Percentiles rank a stretch among this genome's conserved stretches.
These are phyloP conservation scores for Bipolaris sorokiniana DNA, from an alignment of 2,329 filamentous ascomycete genomes.

Conservation along the genomic window DNA sequence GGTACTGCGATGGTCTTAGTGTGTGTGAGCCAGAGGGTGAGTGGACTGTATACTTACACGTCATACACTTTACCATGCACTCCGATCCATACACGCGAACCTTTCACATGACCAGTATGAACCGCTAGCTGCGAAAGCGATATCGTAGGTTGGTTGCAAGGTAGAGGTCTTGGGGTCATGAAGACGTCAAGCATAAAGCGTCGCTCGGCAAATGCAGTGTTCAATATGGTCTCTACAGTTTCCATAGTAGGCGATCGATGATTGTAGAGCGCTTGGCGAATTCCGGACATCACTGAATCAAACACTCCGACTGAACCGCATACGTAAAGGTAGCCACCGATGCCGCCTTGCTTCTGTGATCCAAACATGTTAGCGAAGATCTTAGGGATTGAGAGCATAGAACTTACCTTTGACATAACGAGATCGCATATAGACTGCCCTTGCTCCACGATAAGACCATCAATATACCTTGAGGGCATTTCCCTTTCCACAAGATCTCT, in stretches of 20 bases:
- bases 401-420: slow-evolving; percentile 58
- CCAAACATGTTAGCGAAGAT: neutral
- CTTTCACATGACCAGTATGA: slow-evolving; percentile 29
- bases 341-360: slow-evolving; percentile 19
- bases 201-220: slow-evolving; percentile 33
- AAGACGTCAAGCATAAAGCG: slow-evolving; percentile 37
- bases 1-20: slow-evolving; percentile 53
- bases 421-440: slow-evolving; percentile 59
- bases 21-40: neutral
- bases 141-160: slow-evolving; percentile 34
- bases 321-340: slow-evolving; percentile 53
- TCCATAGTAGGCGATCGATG: slow-evolving; percentile 33
- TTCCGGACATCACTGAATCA: slow-evolving; percentile 63
- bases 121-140: slow-evolving; percentile 31
- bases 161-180: slow-evolving; percentile 35
- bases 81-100: slow-evolving; percentile 73
- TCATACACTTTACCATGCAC: slow-evolving; percentile 92
- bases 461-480: slow-evolving; percentile 60
- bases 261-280: slow-evolving; percentile 60
- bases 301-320: slow-evolving; percentile 59
- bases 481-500: slow-evolving; percentile 58
- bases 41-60: slow-evolving; percentile 48
- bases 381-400: neutral
- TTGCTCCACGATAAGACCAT: slow-evolving; percentile 59
- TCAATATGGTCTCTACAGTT: slow-evolving; percentile 28